These are phyloP conservation scores for Fusarium sp. DNA, from an alignment of 2,329 filamentous ascomycete species.

Conservation along the genomic window DNA sequence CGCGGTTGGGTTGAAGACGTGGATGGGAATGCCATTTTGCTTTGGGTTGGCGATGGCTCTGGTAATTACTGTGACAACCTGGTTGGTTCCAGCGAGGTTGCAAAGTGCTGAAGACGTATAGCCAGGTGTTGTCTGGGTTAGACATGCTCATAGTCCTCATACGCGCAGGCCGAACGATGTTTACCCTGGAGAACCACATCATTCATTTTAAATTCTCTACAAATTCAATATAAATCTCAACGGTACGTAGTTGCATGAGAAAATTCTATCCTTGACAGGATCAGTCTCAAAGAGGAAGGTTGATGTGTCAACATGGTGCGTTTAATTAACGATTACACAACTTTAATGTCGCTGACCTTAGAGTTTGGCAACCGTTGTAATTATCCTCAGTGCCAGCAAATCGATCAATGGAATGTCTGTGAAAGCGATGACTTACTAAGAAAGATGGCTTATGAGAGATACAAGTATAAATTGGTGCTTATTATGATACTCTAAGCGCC, in stretches of 20 bases:
- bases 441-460: background rate
- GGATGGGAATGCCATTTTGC: slow-evolving; percentile 45
- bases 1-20: slow-evolving; percentile 40
- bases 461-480: no score
- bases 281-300: background rate
- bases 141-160: background rate
- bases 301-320: background rate
- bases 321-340: background rate
- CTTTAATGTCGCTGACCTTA: background rate
- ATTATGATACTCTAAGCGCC: background rate
- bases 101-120: background rate
- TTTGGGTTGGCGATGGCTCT: slow-evolving; percentile 31
- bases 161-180: background rate
- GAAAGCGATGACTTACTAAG: no score
- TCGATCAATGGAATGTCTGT: no score
- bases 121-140: background rate
- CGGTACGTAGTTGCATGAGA: background rate
- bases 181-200: slow-evolving; percentile 14
- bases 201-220: background rate
- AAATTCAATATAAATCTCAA: slow-evolving; percentile 1
- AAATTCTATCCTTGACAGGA: slow-evolving; percentile 9
- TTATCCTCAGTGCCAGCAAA: no score
- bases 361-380: background rate
- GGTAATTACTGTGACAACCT: slow-evolving; percentile 31
- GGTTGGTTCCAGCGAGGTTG: slow-evolving; percentile 22